These are phyloP conservation scores for Solanum peruvianum DNA, from an alignment of 257 asterid species.

Conservation along the genomic window DNA sequence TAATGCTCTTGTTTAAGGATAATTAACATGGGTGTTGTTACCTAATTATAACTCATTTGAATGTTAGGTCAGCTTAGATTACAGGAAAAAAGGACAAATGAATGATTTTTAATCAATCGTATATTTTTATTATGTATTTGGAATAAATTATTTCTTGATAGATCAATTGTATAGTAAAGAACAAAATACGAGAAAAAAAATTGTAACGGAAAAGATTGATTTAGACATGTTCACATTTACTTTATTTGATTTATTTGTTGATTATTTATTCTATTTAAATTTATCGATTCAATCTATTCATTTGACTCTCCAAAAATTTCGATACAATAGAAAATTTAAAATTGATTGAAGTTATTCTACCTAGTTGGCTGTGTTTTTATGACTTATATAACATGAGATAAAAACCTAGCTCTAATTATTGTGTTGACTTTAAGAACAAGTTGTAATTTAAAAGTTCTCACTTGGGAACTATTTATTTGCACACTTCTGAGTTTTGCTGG, in stretches of 20 bases:
- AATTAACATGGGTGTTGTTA: neutral
- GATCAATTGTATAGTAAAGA: too few species aligned
- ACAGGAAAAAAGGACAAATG: neutral
- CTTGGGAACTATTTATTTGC: neutral
- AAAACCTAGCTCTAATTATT: neutral
- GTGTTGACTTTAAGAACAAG: neutral
- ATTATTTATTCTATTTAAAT: too few species aligned
- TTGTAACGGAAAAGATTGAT: too few species aligned
- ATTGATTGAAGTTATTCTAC: neutral
- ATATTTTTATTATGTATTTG: too few species aligned
- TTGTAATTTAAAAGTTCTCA: neutral
- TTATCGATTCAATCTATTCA: neutral
- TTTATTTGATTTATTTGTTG: too few species aligned
- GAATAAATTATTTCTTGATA: too few species aligned
- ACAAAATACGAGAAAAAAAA: neutral
- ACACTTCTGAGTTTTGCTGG: neutral
- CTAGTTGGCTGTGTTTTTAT: neutral
- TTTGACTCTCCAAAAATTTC: rapidly evolving
- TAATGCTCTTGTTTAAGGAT: neutral
- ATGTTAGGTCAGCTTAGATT: neutral
- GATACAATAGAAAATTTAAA: rapidly evolving
- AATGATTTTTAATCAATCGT: too few species aligned
- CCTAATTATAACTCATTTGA: neutral
- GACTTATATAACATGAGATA: neutral
- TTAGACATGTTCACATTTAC: neutral